phyloP scores from a whole-genome alignment of 345 rosid species.

The Sisymbrium altissimum region DNA sequence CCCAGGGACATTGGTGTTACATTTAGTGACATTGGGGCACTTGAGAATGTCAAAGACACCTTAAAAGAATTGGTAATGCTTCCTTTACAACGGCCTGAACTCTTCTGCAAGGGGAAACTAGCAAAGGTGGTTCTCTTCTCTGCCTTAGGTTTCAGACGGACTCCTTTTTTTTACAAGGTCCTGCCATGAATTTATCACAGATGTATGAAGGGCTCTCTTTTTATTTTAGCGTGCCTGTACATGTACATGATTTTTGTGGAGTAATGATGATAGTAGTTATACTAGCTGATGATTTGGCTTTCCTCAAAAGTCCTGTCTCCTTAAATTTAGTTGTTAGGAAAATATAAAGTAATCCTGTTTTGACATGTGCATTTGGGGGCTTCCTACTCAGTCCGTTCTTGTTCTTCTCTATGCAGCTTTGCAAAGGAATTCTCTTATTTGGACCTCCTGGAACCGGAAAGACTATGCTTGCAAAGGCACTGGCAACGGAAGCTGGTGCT shows the following conservation, averaged over 20 bases:
- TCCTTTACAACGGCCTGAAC: constrained; percentile 85
- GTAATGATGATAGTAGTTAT: neutral
- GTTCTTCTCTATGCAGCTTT: constrained; percentile 54
- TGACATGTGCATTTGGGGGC: neutral
- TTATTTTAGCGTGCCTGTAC: neutral
- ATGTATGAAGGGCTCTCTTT: neutral
- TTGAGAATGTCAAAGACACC: constrained; percentile 86
- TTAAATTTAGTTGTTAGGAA: neutral
- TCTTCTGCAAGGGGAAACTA: constrained; percentile 82
- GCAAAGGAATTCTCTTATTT: constrained; percentile 86
- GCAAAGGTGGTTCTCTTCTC: constrained; percentile 52
- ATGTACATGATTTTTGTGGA: neutral
- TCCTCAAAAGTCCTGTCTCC: neutral
- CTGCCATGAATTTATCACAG: neutral
- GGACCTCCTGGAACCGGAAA: constrained; percentile 99
- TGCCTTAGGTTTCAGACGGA: neutral
- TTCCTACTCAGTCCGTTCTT: neutral
- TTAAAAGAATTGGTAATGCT: constrained; percentile 91
- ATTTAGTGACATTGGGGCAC: constrained; percentile 90
- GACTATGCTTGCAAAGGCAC: constrained; percentile 95
- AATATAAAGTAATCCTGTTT: neutral
- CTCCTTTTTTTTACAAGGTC: too few relatives aligned
- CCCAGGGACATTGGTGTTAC: constrained; percentile 84
- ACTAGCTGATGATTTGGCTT: neutral
- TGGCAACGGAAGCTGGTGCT: constrained; percentile 97